These are phyloP conservation scores for Trichomonas gallinae DNA, from an alignment of 208 protist genomes.

Conservation along the genomic window DNA sequence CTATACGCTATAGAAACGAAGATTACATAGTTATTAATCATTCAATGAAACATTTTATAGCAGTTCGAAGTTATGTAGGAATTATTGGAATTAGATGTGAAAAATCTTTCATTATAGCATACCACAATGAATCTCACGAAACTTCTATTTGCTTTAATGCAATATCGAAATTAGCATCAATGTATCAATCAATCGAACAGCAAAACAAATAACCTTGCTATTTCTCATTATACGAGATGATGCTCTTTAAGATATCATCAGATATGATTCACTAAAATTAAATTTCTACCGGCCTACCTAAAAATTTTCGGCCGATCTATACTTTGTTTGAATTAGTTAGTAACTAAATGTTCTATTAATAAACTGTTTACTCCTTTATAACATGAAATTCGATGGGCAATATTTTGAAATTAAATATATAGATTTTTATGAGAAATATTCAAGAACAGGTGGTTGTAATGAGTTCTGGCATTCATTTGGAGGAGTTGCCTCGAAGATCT, in stretches of 20 bases:
- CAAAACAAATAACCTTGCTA: too few species aligned
- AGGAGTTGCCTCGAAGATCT: slow-evolving; percentile 91
- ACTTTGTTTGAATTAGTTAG: too few species aligned
- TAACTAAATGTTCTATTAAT: too few species aligned
- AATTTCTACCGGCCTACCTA: too few species aligned
- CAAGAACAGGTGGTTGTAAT: not conserved
- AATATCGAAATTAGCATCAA: not conserved
- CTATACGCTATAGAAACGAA: not conserved
- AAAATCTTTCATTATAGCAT: not conserved
- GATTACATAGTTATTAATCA: not conserved
- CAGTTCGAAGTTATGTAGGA: not conserved
- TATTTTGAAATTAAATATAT: not conserved
- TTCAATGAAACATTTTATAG: not conserved
- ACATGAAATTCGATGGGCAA: too few species aligned
- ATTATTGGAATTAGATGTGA: not conserved
- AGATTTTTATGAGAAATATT: slow-evolving; percentile 12
- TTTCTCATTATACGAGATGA: too few species aligned
- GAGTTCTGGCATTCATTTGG: slow-evolving; percentile 53
- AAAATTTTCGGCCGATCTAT: too few species aligned
- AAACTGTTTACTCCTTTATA: too few species aligned
- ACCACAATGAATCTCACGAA: not conserved
- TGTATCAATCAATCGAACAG: too few species aligned
- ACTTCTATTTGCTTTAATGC: not conserved
- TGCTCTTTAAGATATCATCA: too few species aligned
- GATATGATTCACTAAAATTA: too few species aligned